phyloP scores from a whole-genome alignment of 257 asterid species.

The Capsicum chinense region DNA sequence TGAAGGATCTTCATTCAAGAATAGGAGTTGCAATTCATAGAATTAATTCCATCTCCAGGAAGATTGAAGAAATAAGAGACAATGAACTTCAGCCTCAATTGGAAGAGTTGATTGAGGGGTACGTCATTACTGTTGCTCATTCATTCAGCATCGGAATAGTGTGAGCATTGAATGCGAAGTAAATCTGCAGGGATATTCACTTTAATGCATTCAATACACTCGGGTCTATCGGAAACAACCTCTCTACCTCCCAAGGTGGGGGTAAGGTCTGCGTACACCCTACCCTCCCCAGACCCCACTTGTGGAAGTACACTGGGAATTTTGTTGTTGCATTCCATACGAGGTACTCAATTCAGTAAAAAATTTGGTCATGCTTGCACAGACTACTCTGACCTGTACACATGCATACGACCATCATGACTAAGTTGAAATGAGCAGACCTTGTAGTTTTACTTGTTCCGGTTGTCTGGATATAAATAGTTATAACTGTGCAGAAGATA shows the following conservation, averaged over 20 bases:
- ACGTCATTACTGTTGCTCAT: constrained; percentile 36
- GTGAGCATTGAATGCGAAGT: neutral
- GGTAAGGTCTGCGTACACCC: too few species aligned
- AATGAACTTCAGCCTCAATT: constrained; percentile 93
- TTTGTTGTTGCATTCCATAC: neutral
- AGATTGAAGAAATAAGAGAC: constrained; percentile 89
- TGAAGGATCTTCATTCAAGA: constrained; percentile 92
- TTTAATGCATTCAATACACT: neutral
- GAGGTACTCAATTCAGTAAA: neutral
- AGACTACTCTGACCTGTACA: neutral
- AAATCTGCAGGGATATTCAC: neutral
- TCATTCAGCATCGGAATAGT: constrained; percentile 1
- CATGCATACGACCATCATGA: neutral
- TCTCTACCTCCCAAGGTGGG: too few species aligned
- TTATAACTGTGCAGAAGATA: neutral
- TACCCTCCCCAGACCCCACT: too few species aligned
- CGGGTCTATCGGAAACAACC: too few species aligned
- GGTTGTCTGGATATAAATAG: neutral
- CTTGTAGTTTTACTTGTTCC: neutral
- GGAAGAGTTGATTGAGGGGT: constrained; percentile 97
- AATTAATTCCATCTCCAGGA: constrained; percentile 78
- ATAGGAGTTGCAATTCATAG: constrained; percentile 87
- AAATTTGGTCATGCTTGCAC: neutral
- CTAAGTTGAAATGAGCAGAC: neutral
- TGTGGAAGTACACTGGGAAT: too few species aligned